Conservation (phyloP, 1,284 basidiomycete species). For the Ceratobasidium sp. region DNA sequence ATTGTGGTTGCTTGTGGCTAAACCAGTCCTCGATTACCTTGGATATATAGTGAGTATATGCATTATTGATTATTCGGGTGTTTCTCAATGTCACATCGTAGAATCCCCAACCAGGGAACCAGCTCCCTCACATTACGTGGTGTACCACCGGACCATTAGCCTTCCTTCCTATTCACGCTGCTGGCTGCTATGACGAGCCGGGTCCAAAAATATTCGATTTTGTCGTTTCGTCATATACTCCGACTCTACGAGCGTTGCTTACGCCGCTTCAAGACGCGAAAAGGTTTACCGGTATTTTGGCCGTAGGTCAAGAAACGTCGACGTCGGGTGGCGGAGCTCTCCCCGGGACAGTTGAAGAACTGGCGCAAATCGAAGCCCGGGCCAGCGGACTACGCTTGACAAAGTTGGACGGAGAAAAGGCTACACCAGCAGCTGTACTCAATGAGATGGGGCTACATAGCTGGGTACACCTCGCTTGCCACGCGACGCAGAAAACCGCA, state of each 20-base stretch:
- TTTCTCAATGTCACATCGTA: background rate
- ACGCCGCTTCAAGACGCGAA: background rate
- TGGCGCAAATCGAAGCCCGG: background rate
- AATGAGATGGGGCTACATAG: background rate
- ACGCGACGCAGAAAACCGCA: constrained; percentile 1
- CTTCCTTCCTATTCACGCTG: constrained; percentile 10
- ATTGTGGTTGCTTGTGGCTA: too few species aligned
- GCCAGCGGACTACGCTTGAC: background rate
- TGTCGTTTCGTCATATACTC: constrained; percentile 17
- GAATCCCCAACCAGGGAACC: background rate
- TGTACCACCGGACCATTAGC: background rate
- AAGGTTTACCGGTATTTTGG: background rate
- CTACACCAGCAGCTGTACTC: background rate
- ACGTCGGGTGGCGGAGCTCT: background rate
- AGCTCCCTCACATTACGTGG: constrained; percentile 19
- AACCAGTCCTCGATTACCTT: background rate
- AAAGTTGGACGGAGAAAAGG: background rate
- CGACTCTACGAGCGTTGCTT: background rate
- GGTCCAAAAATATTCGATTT: background rate
- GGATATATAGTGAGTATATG: background rate
- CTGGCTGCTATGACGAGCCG: background rate
- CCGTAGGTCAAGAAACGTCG: background rate
- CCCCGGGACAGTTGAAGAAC: background rate
- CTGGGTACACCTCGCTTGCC: constrained; percentile 41
- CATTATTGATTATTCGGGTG: background rate